Percentiles rank a stretch among this genome's conserved stretches.
Conservation (phyloP, 129 eudicot species). For the Sambucus nigra region DNA sequence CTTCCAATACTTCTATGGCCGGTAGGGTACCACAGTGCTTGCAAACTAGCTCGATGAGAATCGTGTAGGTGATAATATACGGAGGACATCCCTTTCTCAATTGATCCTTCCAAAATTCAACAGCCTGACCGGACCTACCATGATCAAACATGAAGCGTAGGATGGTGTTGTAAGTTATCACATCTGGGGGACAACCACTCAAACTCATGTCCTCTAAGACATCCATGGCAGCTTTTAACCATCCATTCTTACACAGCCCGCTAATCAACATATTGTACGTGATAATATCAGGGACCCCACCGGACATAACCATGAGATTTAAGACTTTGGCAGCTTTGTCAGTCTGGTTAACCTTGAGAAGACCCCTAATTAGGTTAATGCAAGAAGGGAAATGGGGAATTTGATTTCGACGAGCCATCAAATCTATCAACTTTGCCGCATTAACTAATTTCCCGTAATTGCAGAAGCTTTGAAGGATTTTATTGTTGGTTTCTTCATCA, state of each 20-base stretch:
- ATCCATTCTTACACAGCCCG: slow-evolving; percentile 53
- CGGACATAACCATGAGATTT: slow-evolving; percentile 65
- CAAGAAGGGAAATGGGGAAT: slow-evolving; percentile 59
- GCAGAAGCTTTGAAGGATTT: slow-evolving; percentile 47
- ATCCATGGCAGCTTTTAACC: slow-evolving; percentile 43
- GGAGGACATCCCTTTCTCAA: slow-evolving; percentile 74
- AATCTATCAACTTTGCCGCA: slow-evolving; percentile 47
- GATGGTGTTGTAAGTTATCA: slow-evolving; percentile 57
- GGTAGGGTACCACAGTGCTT: slow-evolving; percentile 47
- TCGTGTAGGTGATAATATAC: slow-evolving; percentile 46
- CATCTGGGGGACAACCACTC: slow-evolving; percentile 85
- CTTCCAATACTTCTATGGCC: slow-evolving; percentile 61
- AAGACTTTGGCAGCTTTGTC: slow-evolving; percentile 55
- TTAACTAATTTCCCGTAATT: slow-evolving; percentile 38
- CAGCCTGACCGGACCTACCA: slow-evolving; percentile 43
- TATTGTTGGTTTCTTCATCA: slow-evolving; percentile 52
- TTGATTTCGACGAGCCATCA: slow-evolving; percentile 75
- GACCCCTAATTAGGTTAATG: slow-evolving; percentile 63
- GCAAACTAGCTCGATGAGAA: slow-evolving; percentile 59
- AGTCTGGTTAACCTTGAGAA: slow-evolving; percentile 22
- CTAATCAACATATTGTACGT: slow-evolving; percentile 71
- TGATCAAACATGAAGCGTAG: slow-evolving; percentile 45
- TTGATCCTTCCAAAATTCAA: slow-evolving; percentile 67
- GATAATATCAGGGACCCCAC: slow-evolving; percentile 76
- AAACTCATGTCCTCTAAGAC: slow-evolving; percentile 56